phyloP scores from a whole-genome alignment of 2,329 filamentous ascomycete species.

The Thielaviopsis ethacetica region DNA sequence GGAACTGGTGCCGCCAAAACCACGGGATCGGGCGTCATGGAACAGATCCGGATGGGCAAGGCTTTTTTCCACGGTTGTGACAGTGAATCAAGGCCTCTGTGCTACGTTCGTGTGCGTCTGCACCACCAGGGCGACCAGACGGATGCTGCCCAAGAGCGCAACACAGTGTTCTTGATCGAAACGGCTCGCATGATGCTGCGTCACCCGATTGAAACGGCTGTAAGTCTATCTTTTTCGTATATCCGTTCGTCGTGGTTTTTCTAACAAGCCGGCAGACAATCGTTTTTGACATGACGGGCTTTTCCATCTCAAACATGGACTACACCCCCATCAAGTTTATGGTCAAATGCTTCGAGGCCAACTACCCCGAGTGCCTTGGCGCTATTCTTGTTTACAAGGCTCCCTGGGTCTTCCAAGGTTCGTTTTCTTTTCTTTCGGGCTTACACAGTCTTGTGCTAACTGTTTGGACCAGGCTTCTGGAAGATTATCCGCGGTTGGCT shows the following conservation, averaged over 20 bases:
- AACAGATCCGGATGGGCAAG: conserved; percentile 78
- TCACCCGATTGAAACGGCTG: conserved; percentile 76
- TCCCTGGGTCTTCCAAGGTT: conserved; percentile 91
- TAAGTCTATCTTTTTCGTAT: conserved; percentile 31
- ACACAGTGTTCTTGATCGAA: conserved; percentile 89
- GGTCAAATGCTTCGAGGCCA: conserved; percentile 98
- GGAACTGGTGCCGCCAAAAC: conserved; percentile 47
- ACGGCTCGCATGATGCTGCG: conserved; percentile 71
- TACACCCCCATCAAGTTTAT: conserved; percentile 97
- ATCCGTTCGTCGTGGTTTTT: conserved; percentile 12
- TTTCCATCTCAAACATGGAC: conserved; percentile 94
- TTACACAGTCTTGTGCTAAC: not conserved
- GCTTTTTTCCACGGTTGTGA: conserved; percentile 82
- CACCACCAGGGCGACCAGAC: conserved; percentile 72
- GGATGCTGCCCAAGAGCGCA: conserved; percentile 67
- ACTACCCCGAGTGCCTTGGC: conserved; percentile 88
- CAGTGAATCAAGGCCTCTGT: conserved; percentile 71
- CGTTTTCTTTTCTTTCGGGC: not conserved
- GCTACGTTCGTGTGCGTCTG: conserved; percentile 65
- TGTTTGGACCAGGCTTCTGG: conserved; percentile 55
- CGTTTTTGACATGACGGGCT: conserved; percentile 90
- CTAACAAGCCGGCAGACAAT: conserved; percentile 45
- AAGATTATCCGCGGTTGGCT: conserved; percentile 91
- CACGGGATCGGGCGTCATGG: conserved; percentile 58
- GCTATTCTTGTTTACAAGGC: conserved; percentile 87